phyloP scores from a whole-genome alignment of 805 yeast genomes.

The Candida maris region DNA sequence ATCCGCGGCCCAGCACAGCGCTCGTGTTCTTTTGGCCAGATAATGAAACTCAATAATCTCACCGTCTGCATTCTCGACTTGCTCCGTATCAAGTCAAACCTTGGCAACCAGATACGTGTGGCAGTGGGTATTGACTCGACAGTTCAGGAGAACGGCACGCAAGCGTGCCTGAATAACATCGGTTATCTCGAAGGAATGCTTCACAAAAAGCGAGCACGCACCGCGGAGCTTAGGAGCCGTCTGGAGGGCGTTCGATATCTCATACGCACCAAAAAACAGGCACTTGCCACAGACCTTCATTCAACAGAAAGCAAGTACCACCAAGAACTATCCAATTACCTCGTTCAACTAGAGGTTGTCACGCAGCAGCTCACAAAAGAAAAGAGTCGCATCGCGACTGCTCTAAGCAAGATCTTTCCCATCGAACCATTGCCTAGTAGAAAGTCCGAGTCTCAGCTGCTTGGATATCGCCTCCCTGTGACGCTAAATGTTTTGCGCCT shows the following conservation, averaged over 20 bases:
- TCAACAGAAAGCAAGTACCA: constrained; percentile 1
- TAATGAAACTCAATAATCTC: constrained; percentile 40
- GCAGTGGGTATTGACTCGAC: not conserved
- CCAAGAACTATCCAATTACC: constrained; percentile 14
- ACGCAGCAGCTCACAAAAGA: constrained; percentile 14
- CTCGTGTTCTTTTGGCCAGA: constrained; percentile 37
- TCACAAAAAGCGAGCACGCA: constrained; percentile 2
- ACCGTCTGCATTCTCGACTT: constrained; percentile 36
- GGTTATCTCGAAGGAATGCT: constrained; percentile 3
- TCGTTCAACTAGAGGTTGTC: constrained; percentile 13
- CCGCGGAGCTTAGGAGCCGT: constrained; percentile 2
- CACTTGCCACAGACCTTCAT: not conserved
- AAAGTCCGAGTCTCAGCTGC: constrained; percentile 26
- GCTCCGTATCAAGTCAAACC: constrained; percentile 13
- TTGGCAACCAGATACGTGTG: constrained; percentile 9
- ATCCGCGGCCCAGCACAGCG: constrained; percentile 13
- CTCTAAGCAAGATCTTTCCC: constrained; percentile 30
- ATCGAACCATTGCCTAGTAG: constrained; percentile 20
- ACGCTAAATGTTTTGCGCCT: constrained; percentile 16
- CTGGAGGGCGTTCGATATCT: constrained; percentile 1
- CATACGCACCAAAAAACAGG: constrained; percentile 1
- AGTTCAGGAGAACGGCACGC: not conserved
- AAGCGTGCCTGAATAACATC: not conserved
- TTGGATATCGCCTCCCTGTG: constrained; percentile 30
- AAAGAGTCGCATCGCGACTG: constrained; percentile 25